Evolutionary conservation across 2,329 filamentous ascomycete species (phyloP), one percentile per base, ranked within the genome.

Genomic region (Stachybotrys echinatus): DNA sequence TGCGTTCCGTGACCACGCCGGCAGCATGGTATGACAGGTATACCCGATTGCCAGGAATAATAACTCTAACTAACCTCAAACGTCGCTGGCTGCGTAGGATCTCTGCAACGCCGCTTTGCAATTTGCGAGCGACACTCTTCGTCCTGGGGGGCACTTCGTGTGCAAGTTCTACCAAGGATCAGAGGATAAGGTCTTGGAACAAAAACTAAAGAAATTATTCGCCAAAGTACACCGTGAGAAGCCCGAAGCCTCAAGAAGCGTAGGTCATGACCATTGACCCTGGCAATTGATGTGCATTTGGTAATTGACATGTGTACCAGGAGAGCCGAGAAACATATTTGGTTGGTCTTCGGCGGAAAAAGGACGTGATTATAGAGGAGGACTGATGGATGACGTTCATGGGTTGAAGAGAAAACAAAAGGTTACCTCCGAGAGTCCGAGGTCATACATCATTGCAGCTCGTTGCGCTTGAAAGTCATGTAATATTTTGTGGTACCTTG

Each of bases 161-260:
- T 96, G 92, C 79, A 99, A 99, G 69, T 99, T 95, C 69, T 99
- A 97, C 67, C 89, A 95, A 66, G 94, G 94, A 4, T 67, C 77
- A 5, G 92, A 96, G 67, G 92, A 97, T 62, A 92, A 88, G 69
- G 74, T 73, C 2, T 70, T 99, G 12, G 90, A 96, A 71, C 75
- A 71, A 53, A 81, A 82, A 58, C 74, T 99, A 39, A 89, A 81
- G 65, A 81, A 77, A 45, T 72, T 96, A 59, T 99, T 99, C 64
- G 71, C 74, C 18, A 88, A 82, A 58, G 94, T 99, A 2, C 77
- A 87, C 60, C 79, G 92, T 52, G 88, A 95, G 66, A 99, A 99
- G 68, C 94, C 95, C 1, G 88, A 95, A 50, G 88, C 91, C 6
- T 97, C 92, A 37, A 81, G 94, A 62, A 88, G 79, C 67, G 94